Base-by-base conservation (phyloP, 192 early-diverging fungal species). In the Mortierella alpina region DNA sequence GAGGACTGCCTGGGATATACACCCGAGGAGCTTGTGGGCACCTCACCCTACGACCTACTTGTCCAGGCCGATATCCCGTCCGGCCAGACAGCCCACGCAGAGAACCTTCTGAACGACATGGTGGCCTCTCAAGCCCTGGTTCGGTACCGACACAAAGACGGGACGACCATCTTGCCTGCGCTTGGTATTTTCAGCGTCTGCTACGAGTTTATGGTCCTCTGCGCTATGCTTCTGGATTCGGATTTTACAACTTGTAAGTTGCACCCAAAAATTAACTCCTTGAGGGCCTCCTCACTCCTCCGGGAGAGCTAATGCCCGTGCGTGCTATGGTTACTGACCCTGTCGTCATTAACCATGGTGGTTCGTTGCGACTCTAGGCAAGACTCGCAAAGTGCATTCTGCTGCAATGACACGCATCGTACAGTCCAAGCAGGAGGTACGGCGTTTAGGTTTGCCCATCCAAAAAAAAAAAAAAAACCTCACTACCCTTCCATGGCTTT, bases 1-100 rank as follows among this genome's bases (percentile, higher is more conserved):
- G 46, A 56, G 18, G 83, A 86, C 15, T 66, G 77, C n/a, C 75
- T 86, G 18, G 85, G 85, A 5, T 86, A 66, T 41, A 57, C 55
- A 0, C 75, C 81, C 15, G 67, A 84, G 18, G 85, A 86, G 22
- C 17, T 86, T 39, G 39, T 84, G 0, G 83, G 81, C 6, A 50
- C 44, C 17, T 47, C 55, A 1, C 70, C 63, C 42, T 86, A 84
- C 42, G 48, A 70, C 3, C 52, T 83, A 47, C 59, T 79, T 13
- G 72, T 80, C 63, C 75, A 66, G 3, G 67, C 75, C 45, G 83
- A 86, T 22, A 39, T 68, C 10, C 18, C 41, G 2, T 22, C 59
- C 9, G 47, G 73, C 10, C 31, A 51, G 13, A 56, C 46, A 5
- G 51, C 84, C 7, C 80, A 86, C 55, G 56, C 62, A 13, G 70